Base-by-base conservation (phyloP, 768 basidiomycete genomes). In the Agrocybe praecox region DNA sequence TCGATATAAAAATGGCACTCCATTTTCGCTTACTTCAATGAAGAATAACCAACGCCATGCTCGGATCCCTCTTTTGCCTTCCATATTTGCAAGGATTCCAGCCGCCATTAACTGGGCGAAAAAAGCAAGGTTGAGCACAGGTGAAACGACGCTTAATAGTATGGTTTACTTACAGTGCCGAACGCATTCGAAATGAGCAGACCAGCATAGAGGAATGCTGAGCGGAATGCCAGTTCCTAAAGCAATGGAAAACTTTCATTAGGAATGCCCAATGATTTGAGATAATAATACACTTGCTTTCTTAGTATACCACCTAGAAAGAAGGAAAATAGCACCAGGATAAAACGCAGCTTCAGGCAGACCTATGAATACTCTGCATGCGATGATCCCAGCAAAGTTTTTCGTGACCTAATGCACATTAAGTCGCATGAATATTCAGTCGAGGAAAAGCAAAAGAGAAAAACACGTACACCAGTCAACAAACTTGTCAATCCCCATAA, bases 41-140 rank as follows among this genome's bases (percentile, higher is more conserved):
- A 49, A 55, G 46, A 55, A 55, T n/a, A 55, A 33, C 54, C 54
- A 91, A 75, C 86, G 65, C 89, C 89, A 91, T 10, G 86, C 88
- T 24, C 84, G 67, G 42, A 88, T 84, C 1, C 88, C 89, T 4
- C 81, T 73, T 49, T 76, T 77, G 1, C 87, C 88, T 58, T 92
- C 81, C 88, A 91, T 87, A 43, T 76, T 79, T 1, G 76, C 72
- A 15, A 93, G 76, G 52, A 91, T 87, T 11, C 87, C 89, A n/a
- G 89, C 89, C 15, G 88, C 90, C 64, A 90, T 82, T 7, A 90
- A 67, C 83, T 88, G 57, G 33, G 12, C 15, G 3, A 32, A 17
- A 1, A 46, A 57, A 36, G 10, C 48, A 54, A 17, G 12, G 6
- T 32, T 22, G 24, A 7, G 7, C n/a, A 23, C 21, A 49, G 22